Conservation (phyloP, 2,329 filamentous ascomycete genomes). For the Dryadomyces sulphureus region DNA sequence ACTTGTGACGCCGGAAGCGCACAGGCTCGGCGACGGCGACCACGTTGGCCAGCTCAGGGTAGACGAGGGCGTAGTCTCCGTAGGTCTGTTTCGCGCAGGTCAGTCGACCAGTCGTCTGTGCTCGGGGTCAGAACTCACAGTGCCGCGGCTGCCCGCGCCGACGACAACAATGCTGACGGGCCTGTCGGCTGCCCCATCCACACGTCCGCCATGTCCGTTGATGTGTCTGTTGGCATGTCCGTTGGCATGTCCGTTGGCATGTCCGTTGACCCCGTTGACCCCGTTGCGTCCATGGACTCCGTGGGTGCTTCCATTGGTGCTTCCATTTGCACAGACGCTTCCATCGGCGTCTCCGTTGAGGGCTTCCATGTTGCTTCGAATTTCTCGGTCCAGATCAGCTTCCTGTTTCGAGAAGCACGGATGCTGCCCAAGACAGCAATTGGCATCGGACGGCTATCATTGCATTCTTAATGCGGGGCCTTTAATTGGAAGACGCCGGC, state of each 20-base stretch:
- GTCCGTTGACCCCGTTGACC: not conserved
- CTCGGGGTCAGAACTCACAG: not conserved
- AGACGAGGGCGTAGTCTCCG: not conserved
- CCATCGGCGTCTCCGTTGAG: not conserved
- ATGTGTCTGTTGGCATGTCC: not conserved
- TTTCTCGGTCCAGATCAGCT: too few relatives aligned
- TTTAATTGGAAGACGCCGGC: not conserved
- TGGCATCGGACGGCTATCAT: too few relatives aligned
- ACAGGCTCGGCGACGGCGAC: conserved; percentile 1
- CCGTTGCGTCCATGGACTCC: not conserved
- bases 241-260: not conserved
- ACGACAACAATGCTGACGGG: not conserved
- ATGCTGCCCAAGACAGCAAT: not conserved
- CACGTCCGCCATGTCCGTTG: too few relatives aligned
- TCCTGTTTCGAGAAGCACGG: too few relatives aligned
- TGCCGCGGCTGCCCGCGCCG: not conserved
- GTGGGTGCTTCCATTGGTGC: not conserved
- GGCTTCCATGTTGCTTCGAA: not conserved
- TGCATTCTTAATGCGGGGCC: not conserved
- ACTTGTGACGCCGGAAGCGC: not conserved
- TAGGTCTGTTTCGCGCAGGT: not conserved
- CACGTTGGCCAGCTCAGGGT: not conserved
- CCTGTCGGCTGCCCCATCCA: too few relatives aligned
- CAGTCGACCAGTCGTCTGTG: not conserved
- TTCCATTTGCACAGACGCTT: not conserved